phyloP scores from a whole-genome alignment of 176 grass and related monocot species.

The Olyra latifolia region DNA sequence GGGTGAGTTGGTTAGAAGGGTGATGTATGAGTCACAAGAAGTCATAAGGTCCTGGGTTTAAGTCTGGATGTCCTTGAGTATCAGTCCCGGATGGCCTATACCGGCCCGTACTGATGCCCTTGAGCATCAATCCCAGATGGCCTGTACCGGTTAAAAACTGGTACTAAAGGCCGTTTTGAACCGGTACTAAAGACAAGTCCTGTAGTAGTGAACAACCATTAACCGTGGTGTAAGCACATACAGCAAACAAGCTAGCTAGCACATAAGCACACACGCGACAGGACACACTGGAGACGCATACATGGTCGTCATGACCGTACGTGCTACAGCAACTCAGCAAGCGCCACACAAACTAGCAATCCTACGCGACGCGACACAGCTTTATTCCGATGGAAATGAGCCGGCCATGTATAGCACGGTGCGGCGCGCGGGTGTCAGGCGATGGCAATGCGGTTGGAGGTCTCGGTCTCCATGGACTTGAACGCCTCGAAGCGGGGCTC shows the following conservation, averaged over 20 bases:
- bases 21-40: no score
- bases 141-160: no score
- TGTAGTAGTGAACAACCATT: no score
- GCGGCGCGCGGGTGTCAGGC: background rate
- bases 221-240: background rate
- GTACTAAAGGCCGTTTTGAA: no score
- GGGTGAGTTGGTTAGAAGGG: no score
- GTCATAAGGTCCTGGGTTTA: no score
- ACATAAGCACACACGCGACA: background rate
- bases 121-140: no score
- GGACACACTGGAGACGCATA: background rate
- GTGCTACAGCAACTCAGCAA: background rate
- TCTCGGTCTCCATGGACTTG: constrained; percentile 40
- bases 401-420: background rate
- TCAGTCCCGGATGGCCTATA: no score
- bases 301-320: background rate
- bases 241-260: background rate
- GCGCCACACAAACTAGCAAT: background rate
- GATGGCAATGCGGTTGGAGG: constrained; percentile 41
- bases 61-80: no score
- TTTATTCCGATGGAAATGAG: constrained; percentile 12
- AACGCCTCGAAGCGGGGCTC: constrained; percentile 70
- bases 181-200: no score
- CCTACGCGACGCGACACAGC: background rate
- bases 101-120: no score